phyloP scores from a whole-genome alignment of 2,329 filamentous ascomycete genomes.

The Sporothrix globosa region DNA sequence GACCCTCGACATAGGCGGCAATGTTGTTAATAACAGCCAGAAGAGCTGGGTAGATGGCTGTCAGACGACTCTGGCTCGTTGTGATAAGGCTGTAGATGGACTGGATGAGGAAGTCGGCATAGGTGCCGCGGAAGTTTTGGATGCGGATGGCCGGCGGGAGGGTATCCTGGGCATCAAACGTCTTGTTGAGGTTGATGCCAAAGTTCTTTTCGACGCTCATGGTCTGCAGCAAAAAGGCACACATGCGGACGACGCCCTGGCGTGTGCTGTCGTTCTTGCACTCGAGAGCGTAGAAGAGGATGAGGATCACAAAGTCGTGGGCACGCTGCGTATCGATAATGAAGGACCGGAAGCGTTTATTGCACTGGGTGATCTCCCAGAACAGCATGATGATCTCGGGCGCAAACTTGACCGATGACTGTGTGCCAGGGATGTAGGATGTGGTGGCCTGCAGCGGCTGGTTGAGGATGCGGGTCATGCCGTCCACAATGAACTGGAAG shows the following conservation, averaged over 20 bases:
- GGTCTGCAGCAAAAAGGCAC: constrained; percentile 94
- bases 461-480: constrained; percentile 88
- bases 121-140: constrained; percentile 81
- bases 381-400: constrained; percentile 97
- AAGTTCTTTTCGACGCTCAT: constrained; percentile 92
- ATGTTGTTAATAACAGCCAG: constrained; percentile 94
- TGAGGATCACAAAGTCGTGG: constrained; percentile 88
- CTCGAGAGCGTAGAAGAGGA: constrained; percentile 90
- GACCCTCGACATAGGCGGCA: constrained; percentile 76
- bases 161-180: constrained; percentile 85
- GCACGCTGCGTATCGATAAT: constrained; percentile 94
- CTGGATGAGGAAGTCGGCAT: constrained; percentile 93
- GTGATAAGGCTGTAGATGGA: constrained; percentile 93
- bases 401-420: constrained; percentile 79
- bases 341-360: constrained; percentile 94
- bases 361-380: constrained; percentile 96
- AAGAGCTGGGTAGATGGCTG: constrained; percentile 88
- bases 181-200: constrained; percentile 84
- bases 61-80: constrained; percentile 84
- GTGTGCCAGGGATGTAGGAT: constrained; percentile 84
- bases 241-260: constrained; percentile 93
- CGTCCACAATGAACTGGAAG: constrained; percentile 95
- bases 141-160: constrained; percentile 81
- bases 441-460: constrained; percentile 87
- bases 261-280: constrained; percentile 83